These are phyloP conservation scores for Penicillium sclerotigenum DNA, from an alignment of 2,329 filamentous ascomycete genomes.

Conservation along the genomic window DNA sequence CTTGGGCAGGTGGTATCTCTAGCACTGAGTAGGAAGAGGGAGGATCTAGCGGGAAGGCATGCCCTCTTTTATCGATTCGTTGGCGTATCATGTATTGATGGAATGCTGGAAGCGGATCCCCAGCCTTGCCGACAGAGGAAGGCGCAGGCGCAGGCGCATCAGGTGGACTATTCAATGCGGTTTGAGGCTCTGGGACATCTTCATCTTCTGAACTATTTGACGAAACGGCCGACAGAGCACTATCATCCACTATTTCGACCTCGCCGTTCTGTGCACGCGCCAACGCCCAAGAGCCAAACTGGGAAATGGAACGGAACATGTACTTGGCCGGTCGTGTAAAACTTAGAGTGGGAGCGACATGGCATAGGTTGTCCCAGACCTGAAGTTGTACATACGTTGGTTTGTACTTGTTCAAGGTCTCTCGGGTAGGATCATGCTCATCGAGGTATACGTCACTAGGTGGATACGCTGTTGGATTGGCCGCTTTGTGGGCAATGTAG, in stretches of 20 bases:
- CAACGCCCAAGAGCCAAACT: constrained; percentile 89
- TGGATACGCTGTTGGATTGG: constrained; percentile 73
- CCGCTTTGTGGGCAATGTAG: constrained; percentile 90
- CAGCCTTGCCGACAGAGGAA: constrained; percentile 72
- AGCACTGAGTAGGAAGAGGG: constrained; percentile 64
- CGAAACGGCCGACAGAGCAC: constrained; percentile 72
- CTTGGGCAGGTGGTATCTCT: constrained; percentile 59
- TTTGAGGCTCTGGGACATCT: constrained; percentile 1
- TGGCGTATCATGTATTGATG: constrained; percentile 89
- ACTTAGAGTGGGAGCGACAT: constrained; percentile 87
- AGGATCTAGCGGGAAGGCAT: constrained; percentile 64
- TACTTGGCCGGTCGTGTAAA: constrained; percentile 94
- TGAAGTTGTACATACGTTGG: constrained; percentile 92
- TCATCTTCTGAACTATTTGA: constrained; percentile 42
- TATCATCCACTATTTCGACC: constrained; percentile 79
- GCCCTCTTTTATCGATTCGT: constrained; percentile 73
- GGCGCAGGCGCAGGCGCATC: constrained; percentile 16
- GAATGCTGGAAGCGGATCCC: constrained; percentile 77
- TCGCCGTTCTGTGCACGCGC: constrained; percentile 74
- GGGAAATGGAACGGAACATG: constrained; percentile 89
- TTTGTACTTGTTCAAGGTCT: constrained; percentile 61
- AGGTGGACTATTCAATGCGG: constrained; percentile 10
- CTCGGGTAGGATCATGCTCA: constrained; percentile 56
- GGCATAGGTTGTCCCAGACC: constrained; percentile 93
- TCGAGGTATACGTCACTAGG: constrained; percentile 63